Conservation (phyloP, 2,329 filamentous ascomycete species). For the Aspergillus transmontanensis region DNA sequence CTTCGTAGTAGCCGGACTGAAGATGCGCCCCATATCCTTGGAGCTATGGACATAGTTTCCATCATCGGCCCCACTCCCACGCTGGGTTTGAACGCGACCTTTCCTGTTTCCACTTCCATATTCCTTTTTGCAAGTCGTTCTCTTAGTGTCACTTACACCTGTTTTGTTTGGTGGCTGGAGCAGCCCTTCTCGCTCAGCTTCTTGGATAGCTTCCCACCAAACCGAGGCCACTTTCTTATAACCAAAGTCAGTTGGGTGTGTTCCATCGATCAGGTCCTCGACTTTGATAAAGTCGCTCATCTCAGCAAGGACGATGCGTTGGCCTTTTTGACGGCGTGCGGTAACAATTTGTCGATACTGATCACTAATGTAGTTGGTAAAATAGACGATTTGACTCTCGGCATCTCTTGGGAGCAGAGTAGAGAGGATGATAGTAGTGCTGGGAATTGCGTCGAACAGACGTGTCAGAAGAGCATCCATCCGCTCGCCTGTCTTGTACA, state of each 20-base stretch:
- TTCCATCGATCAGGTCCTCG: constrained; percentile 22
- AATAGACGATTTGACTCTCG: not conserved
- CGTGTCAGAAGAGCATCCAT: constrained; percentile 29
- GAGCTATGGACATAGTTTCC: not conserved
- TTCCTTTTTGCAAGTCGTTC: not conserved
- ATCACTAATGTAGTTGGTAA: constrained; percentile 21
- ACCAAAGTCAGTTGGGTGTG: constrained; percentile 25
- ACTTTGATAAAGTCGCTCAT: constrained; percentile 25
- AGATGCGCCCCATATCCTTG: not conserved
- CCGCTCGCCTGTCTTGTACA: constrained; percentile 23
- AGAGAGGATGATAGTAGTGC: constrained; percentile 35
- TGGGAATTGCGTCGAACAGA: constrained; percentile 24
- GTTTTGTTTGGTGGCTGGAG: constrained; percentile 4
- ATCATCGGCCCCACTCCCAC: not conserved
- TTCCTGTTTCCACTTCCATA: not conserved
- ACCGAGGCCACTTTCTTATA: constrained; percentile 31
- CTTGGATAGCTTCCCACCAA: constrained; percentile 30
- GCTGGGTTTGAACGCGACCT: not conserved
- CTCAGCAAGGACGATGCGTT: constrained; percentile 28
- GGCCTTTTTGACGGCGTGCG: constrained; percentile 17
- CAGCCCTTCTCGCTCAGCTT: constrained; percentile 19
- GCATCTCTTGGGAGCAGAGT: constrained; percentile 31
- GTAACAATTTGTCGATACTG: constrained; percentile 29
- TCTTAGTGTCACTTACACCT: not conserved
- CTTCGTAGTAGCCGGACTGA: not conserved